Percentiles rank a stretch among this genome's conserved stretches.
Evolutionary conservation across 176 grass and related monocot genomes (phyloP).

Genomic region (Bothriochloa decipiens): DNA sequence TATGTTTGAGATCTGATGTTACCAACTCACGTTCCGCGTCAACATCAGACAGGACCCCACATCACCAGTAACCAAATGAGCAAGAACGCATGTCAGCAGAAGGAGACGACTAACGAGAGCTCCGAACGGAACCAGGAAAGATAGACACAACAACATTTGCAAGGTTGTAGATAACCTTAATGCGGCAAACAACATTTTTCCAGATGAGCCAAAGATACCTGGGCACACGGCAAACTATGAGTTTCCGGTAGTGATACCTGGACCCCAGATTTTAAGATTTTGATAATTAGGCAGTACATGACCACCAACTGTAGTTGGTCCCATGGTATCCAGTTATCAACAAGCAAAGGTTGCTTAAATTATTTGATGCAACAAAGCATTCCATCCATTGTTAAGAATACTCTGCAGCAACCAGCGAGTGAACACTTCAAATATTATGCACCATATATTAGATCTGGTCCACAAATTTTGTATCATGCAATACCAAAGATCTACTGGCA

Average conservation of each 20-base stretch:
- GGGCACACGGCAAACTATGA: too few relatives aligned
- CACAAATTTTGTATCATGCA: neutral
- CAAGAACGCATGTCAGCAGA: too few relatives aligned
- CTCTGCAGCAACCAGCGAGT: neutral
- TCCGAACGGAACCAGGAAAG: neutral
- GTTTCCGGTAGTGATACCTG: too few relatives aligned
- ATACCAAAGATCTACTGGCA: neutral
- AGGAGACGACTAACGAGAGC: too few relatives aligned
- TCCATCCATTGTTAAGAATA: neutral
- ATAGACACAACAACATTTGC: neutral
- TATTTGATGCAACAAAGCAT: neutral
- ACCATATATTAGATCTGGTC: neutral
- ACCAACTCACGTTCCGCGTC: neutral
- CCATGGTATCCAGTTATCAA: too few relatives aligned
- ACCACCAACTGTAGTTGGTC: neutral
- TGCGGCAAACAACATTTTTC: neutral
- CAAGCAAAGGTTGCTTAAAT: neutral
- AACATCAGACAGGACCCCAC: constrained; percentile 11
- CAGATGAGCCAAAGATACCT: constrained; percentile 28
- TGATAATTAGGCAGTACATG: neutral
- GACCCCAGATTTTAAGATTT: constrained; percentile 3
- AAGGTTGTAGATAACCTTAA: neutral
- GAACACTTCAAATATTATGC: neutral
- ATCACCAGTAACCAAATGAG: neutral
- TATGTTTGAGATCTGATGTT: too few relatives aligned